Conservation (phyloP, 2,329 filamentous ascomycete species). For the Herpotrichia juniperi region DNA sequence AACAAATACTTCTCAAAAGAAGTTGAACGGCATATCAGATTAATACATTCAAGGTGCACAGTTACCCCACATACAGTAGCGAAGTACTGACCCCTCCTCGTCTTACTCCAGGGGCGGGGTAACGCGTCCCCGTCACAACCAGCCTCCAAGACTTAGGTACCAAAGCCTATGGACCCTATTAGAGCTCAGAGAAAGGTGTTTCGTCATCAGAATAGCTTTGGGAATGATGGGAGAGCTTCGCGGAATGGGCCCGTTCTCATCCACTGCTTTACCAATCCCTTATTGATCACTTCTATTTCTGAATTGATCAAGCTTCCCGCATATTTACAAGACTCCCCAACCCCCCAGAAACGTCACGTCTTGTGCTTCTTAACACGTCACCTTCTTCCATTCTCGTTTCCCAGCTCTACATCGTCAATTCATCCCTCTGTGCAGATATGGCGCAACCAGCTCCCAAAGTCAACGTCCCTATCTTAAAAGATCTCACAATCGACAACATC, state of each 20-base stretch:
- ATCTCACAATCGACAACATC: conserved; percentile 80
- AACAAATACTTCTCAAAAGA: no score
- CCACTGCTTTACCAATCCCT: neutral
- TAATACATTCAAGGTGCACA: no score
- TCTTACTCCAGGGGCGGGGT: no score
- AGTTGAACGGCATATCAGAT: no score
- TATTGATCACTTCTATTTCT: neutral
- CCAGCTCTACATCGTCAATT: neutral
- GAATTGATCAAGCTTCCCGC: no score
- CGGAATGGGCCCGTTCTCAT: neutral
- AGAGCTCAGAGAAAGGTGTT: neutral
- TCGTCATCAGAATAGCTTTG: neutral
- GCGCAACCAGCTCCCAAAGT: conserved; percentile 28
- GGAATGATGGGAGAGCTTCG: neutral
- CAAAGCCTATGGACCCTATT: neutral
- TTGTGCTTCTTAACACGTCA: neutral
- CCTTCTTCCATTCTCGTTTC: neutral
- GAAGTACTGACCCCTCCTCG: no score
- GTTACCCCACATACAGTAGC: no score
- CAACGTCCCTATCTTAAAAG: conserved; percentile 63
- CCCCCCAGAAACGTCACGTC: neutral
- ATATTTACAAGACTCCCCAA: no score
- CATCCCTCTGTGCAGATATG: neutral
- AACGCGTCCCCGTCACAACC: no score
- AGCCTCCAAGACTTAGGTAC: no score